phyloP scores from a whole-genome alignment of 192 early-diverging fungal species.

The Phlyctochytrium arcticum region DNA sequence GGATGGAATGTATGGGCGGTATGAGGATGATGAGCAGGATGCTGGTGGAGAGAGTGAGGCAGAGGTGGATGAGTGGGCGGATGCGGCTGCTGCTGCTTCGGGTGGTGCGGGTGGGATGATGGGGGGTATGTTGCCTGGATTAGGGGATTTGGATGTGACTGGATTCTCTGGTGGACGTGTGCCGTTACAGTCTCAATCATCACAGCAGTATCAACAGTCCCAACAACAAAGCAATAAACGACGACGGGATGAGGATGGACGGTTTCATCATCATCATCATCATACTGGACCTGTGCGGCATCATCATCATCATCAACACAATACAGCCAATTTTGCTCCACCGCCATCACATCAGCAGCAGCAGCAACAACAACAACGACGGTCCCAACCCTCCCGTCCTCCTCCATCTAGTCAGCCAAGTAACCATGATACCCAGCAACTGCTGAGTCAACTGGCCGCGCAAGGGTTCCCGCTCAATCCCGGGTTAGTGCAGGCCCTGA shows the following conservation, averaged over 20 bases:
- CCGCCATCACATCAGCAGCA: background rate
- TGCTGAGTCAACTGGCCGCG: constrained; percentile 18
- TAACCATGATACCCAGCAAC: constrained; percentile 9
- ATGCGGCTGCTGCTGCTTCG: too few relatives aligned
- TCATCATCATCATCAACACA: background rate
- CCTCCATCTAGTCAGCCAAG: background rate
- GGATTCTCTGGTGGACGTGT: background rate
- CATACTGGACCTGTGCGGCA: background rate
- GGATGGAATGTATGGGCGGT: background rate
- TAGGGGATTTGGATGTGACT: background rate
- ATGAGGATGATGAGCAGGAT: constrained; percentile 4
- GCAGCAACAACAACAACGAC: background rate
- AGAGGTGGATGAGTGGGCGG: background rate
- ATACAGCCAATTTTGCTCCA: background rate
- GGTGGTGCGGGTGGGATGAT: background rate
- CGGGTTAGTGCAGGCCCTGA: constrained; percentile 5
- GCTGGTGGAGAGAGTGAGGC: background rate
- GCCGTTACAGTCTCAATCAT: background rate
- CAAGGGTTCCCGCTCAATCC: constrained; percentile 16
- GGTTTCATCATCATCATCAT: background rate
- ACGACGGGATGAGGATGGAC: background rate
- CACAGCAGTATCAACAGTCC: background rate
- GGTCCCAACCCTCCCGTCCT: background rate
- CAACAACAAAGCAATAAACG: background rate
- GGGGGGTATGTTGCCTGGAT: constrained; percentile 9